phyloP scores from a whole-genome alignment of 1,284 basidiomycete genomes.

The Fomitopsis pinicola region DNA sequence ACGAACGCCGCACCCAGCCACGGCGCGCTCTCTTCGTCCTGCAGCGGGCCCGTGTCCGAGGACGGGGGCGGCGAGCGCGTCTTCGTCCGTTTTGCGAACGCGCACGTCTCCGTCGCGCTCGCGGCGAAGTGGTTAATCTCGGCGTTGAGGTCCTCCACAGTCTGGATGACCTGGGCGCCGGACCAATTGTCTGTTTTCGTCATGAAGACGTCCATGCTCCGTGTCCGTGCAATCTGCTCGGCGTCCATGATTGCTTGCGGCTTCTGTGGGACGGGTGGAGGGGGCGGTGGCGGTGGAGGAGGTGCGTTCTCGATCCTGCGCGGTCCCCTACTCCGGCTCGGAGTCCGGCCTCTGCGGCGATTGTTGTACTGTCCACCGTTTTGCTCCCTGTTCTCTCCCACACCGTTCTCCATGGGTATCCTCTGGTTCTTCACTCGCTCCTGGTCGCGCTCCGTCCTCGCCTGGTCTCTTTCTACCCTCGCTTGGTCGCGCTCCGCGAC shows the following conservation, averaged over 20 bases:
- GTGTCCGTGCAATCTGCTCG: slow-evolving; percentile 39
- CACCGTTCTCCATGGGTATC: slow-evolving; percentile 4
- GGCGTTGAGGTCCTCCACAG: slow-evolving; percentile 73
- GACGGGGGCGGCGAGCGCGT: slow-evolving; percentile 9
- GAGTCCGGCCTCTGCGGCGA: slow-evolving; percentile 16
- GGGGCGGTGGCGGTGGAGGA: neutral
- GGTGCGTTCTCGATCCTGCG: slow-evolving; percentile 17
- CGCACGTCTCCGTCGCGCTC: slow-evolving; percentile 60
- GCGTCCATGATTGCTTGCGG: slow-evolving; percentile 28
- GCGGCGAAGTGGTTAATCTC: slow-evolving; percentile 75
- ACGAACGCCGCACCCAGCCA: slow-evolving; percentile 58
- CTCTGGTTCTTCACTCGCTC: slow-evolving; percentile 13
- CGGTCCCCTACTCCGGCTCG: slow-evolving; percentile 20
- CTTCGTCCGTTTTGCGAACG: slow-evolving; percentile 20
- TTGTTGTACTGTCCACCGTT: slow-evolving; percentile 5
- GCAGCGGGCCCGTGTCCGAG: slow-evolving; percentile 20
- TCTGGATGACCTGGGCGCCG: slow-evolving; percentile 69
- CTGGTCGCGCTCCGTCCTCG: slow-evolving; percentile 16
- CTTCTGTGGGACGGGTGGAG: slow-evolving; percentile 14
- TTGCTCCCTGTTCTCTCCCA: slow-evolving; percentile 3
- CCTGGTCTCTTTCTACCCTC: slow-evolving; percentile 14
- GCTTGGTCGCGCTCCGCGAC: slow-evolving; percentile 27
- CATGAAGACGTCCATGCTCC: slow-evolving; percentile 59
- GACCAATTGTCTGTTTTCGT: slow-evolving; percentile 72
- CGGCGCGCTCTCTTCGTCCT: slow-evolving; percentile 53